Base-by-base conservation (phyloP, 257 asterid genomes). In the Fraxinus excelsior region DNA sequence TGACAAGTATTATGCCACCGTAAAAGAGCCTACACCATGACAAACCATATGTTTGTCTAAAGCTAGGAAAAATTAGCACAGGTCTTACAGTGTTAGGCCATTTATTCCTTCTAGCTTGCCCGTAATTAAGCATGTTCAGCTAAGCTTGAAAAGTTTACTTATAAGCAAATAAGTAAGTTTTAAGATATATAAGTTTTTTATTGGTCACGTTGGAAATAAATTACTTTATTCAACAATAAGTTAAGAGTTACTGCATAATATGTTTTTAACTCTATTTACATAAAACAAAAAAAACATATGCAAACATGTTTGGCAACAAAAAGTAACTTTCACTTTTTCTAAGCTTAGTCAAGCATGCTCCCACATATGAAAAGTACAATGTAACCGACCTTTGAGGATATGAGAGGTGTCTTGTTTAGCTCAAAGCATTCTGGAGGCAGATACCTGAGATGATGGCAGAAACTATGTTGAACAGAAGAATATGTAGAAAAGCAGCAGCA, bases 381-480 rank as follows among this genome's bases (percentile, higher is more conserved):
- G 21, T 73, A 56, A 70, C 91, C 78, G 76, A 90, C 99, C 97
- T 91, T 96, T n/a, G 99, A 96, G 77, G 99, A 96, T 74, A 96
- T 96, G 75, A 93, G 90, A 83, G 99, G 99, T 64, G 89, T 93
- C 91, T 88, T 93, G 91, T 76, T 90, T 69, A 96, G 92, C 88
- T 96, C 99, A 88, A 96, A 96, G 90, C 99, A 96, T 79, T 96
- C 99, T 19, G 99, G 98, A 79, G 99, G 99, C 79, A 96, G 88
- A 82, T 96, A 96, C 99, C 98, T 96, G 87, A 82, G 65, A 78
- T 83, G 19, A 79, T 58, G 74, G 46, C 14, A 74, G 13, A 34
- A 62, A 67, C 76, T 67, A 25, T 72, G 69, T 67, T 75, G 79
- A 62, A 13, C 12, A 26, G 0, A 70, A 1, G 64, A 71, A 64